Percentiles rank a stretch among this genome's conserved stretches.
Conservation (phyloP, 768 basidiomycete species). For the Ephemerocybe angulata region DNA sequence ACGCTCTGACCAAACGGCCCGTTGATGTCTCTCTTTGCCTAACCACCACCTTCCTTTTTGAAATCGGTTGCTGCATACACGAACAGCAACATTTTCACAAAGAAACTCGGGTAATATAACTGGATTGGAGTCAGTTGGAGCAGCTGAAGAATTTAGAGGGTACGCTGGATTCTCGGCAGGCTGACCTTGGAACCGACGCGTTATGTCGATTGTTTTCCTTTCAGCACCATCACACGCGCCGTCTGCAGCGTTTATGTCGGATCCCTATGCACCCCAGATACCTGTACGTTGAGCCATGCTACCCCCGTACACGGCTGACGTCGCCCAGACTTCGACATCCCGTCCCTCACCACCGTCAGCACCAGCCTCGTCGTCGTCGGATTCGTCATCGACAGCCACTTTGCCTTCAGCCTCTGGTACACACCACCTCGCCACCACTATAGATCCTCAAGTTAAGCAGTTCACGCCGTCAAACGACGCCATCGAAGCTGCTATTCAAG, state of each 20-base stretch:
- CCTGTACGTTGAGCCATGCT: not conserved
- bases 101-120: not conserved
- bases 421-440: not conserved
- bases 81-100: not conserved
- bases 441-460: not conserved
- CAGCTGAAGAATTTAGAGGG: not conserved
- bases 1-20: not conserved
- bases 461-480: constrained; percentile 56
- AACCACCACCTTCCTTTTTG: not conserved
- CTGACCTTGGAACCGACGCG: not conserved
- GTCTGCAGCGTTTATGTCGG: not conserved
- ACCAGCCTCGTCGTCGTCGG: not conserved
- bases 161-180: not conserved
- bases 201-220: not conserved
- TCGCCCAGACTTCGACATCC: not conserved
- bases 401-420: not conserved
- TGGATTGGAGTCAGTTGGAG: not conserved
- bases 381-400: constrained; percentile 1
- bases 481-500: constrained; percentile 89
- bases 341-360: not conserved
- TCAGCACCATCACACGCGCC: not conserved
- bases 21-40: not conserved
- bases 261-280: not conserved
- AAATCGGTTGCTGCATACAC: not conserved
- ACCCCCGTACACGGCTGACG: not conserved